These are phyloP conservation scores for Talaromyces sp. DNA, from an alignment of 2,329 filamentous ascomycete species.

Conservation along the genomic window DNA sequence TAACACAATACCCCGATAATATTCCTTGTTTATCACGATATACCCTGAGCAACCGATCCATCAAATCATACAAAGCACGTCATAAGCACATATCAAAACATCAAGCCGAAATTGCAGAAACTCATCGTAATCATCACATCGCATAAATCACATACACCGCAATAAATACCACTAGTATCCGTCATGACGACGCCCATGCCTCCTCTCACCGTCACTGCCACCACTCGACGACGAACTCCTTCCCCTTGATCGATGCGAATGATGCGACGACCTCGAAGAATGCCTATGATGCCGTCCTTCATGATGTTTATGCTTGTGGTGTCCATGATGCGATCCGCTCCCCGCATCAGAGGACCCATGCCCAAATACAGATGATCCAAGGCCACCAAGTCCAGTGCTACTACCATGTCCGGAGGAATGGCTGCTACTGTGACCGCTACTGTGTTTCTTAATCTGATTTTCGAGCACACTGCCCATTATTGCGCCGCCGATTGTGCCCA, in stretches of 20 bases:
- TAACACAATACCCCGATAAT: neutral
- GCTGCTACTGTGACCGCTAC: neutral
- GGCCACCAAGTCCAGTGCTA: neutral
- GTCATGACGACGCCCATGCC: neutral
- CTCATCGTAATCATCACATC: neutral
- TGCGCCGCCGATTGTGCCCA: conserved; percentile 58
- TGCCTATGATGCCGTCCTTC: conserved; percentile 2
- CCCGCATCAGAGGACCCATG: conserved; percentile 6
- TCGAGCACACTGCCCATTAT: conserved; percentile 52
- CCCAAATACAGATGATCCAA: neutral
- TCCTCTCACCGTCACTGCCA: neutral
- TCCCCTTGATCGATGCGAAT: conserved; percentile 6
- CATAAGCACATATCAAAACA: neutral
- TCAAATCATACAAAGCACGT: neutral
- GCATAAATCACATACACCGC: neutral
- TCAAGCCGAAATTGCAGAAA: neutral
- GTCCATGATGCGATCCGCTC: conserved; percentile 13
- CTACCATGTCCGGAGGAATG: neutral
- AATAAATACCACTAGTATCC: neutral
- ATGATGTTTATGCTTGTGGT: conserved; percentile 14
- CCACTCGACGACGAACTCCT: neutral
- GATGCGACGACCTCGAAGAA: conserved; percentile 7
- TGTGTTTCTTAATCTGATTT: conserved; percentile 14
- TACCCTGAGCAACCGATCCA: neutral
- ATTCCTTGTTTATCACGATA: neutral